These are phyloP conservation scores for Aspergillus intermedius DNA, from an alignment of 2,329 filamentous ascomycete species.

Conservation along the genomic window DNA sequence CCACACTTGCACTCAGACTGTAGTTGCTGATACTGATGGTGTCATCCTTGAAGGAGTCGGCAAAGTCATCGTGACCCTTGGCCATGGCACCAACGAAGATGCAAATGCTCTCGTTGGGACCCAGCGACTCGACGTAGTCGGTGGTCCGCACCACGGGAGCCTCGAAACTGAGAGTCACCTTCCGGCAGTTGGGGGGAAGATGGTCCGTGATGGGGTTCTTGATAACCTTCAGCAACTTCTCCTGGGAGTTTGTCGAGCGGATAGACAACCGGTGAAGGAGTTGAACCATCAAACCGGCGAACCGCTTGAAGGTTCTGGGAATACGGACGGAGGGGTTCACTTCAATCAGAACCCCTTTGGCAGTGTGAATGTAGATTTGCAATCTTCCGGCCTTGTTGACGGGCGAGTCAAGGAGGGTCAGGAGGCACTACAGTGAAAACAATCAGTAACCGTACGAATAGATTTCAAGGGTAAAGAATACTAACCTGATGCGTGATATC, in stretches of 20 bases:
- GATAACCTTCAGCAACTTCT: constrained; percentile 95
- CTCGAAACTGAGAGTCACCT: constrained; percentile 94
- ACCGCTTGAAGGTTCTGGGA: constrained; percentile 96
- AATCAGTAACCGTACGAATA: constrained; percentile 8
- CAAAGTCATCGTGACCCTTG: constrained; percentile 92
- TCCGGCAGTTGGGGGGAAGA: constrained; percentile 91
- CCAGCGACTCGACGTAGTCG: constrained; percentile 78
- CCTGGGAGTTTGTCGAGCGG: constrained; percentile 90
- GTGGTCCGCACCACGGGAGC: constrained; percentile 77
- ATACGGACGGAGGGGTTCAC: constrained; percentile 98
- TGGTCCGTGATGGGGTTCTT: constrained; percentile 98
- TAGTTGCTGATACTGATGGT: constrained; percentile 98
- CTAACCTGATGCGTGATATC: constrained; percentile 97
- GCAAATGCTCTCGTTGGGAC: constrained; percentile 83
- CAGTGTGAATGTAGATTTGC: constrained; percentile 97
- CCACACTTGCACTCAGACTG: constrained; percentile 92
- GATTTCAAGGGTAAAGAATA: constrained; percentile 12
- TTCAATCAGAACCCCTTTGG: constrained; percentile 94
- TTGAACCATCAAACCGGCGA: constrained; percentile 97
- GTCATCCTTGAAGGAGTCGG: constrained; percentile 89
- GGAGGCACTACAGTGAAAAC: constrained; percentile 63
- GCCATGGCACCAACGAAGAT: constrained; percentile 99
- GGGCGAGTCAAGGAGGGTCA: constrained; percentile 93
- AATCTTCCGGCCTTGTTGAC: constrained; percentile 97
- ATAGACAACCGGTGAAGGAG: constrained; percentile 92